Base-by-base conservation (phyloP, 768 basidiomycete species). In the Psilocybe cyanescens region DNA sequence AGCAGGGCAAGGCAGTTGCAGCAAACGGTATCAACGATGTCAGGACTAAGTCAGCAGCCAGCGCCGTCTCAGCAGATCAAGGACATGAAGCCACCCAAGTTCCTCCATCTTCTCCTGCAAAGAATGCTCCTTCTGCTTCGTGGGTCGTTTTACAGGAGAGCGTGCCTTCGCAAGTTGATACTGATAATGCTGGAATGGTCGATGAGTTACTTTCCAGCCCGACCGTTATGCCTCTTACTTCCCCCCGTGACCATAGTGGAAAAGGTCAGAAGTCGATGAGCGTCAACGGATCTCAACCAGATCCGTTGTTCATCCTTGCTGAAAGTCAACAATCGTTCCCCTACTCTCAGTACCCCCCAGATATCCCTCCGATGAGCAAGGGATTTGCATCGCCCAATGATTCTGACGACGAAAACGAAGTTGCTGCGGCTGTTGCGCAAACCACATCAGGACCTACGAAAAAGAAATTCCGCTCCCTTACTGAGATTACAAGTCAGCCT, bases 311-410 rank as follows among this genome's bases (percentile, higher is more conserved):
- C 67, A 70, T 86, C 29, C 78, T 75, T 16, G 76, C 82, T 29
- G 79, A 80, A 63, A 87, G 82, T 64, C 86, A 86, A 67, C 70
- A 77, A 39, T 77, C 81, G 0, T 82, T 84, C 61, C 86, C 84
- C 7, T 83, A 84, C 60, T 86, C 86, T 17, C 83, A 84, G 66
- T 77, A 76, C 56, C 41, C 37, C 65, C 65, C 74, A 70, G 60
- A 71, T 55, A 45, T 59, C 45, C 47, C 59, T 65, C 24, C 55
- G 14, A 51, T 58, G 54, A 59, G 55, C 39, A 60, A 67, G 46
- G 55, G 9, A 57, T 49, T 61, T 59, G 61, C 60, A 35, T 72
- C 74, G 33, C 65, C 71, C 17, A 70, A 77, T 46, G 76, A 82
- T 45, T 79, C 79, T 6, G 79, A 80, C 29, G 78, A 80, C 45